These are phyloP conservation scores for Euphorbia corollata DNA, from an alignment of 441 rosid species.

Conservation along the genomic window DNA sequence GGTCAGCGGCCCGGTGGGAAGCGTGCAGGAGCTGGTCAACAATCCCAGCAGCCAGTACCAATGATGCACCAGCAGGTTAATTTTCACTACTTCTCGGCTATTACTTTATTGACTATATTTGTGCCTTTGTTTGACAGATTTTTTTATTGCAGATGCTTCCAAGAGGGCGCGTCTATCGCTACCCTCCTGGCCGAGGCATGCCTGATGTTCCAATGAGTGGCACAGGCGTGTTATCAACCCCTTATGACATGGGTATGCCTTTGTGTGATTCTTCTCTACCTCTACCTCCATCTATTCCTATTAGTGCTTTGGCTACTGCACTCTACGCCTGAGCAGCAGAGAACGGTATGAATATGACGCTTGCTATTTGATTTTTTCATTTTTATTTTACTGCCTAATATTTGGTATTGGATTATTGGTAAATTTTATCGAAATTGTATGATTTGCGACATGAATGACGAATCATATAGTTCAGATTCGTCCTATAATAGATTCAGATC, in stretches of 20 bases:
- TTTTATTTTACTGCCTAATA: background rate
- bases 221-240: slow-evolving; percentile 40
- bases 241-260: slow-evolving; percentile 41
- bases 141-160: slow-evolving; percentile 49
- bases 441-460: too few species aligned
- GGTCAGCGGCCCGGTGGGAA: too few species aligned
- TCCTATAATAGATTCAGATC: too few species aligned
- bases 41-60: slow-evolving; percentile 55
- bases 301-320: slow-evolving; percentile 65
- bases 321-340: slow-evolving; percentile 75
- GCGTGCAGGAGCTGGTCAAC: slow-evolving; percentile 52
- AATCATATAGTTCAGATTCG: too few species aligned
- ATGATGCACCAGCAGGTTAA: slow-evolving; percentile 64
- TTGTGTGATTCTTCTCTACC: slow-evolving; percentile 36
- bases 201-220: slow-evolving; percentile 42
- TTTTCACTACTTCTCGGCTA: background rate
- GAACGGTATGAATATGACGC: slow-evolving; percentile 41
- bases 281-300: slow-evolving; percentile 55
- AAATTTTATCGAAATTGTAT: too few species aligned
- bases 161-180: slow-evolving; percentile 61
- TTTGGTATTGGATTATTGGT: background rate
- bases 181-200: slow-evolving; percentile 60
- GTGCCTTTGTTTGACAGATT: background rate
- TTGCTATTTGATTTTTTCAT: slow-evolving; percentile 3
- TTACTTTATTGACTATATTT: background rate